These are phyloP conservation scores for Raffaelea albimanens DNA, from an alignment of 2,329 filamentous ascomycete genomes.

Conservation along the genomic window DNA sequence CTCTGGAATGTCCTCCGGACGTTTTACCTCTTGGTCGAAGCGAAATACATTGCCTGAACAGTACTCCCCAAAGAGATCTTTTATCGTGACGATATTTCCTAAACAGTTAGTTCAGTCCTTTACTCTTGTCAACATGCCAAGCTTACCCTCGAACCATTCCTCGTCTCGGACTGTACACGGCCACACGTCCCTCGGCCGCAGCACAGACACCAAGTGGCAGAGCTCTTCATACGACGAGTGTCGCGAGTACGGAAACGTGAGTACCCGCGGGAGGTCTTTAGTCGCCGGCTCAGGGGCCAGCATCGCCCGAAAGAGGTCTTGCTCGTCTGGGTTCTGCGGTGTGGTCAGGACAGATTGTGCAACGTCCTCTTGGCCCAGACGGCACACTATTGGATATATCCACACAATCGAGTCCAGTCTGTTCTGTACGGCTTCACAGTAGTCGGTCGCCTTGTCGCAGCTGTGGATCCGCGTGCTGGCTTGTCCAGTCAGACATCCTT, in stretches of 20 bases:
- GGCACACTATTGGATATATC: conserved; percentile 70
- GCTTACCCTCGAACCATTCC: conserved; percentile 52
- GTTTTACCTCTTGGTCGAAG: conserved; percentile 46
- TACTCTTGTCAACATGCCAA: conserved; percentile 16
- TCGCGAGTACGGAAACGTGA: conserved; percentile 73
- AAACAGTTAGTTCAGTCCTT: not conserved
- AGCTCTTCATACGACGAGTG: conserved; percentile 83
- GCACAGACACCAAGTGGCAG: conserved; percentile 55
- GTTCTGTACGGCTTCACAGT: conserved; percentile 40
- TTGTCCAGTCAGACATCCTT: conserved; percentile 50
- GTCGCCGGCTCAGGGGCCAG: too few relatives aligned
- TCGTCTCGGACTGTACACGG: conserved; percentile 65
- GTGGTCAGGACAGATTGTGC: conserved; percentile 58
- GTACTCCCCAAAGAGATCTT: conserved; percentile 58
- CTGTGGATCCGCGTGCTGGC: conserved; percentile 59
- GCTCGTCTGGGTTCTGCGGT: too few relatives aligned
- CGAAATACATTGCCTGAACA: conserved; percentile 54
- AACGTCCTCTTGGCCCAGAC: conserved; percentile 50
- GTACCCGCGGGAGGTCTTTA: conserved; percentile 18
- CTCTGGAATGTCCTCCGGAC: not conserved
- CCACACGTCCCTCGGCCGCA: conserved; percentile 68
- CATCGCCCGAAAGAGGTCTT: too few relatives aligned
- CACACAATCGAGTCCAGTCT: conserved; percentile 48
- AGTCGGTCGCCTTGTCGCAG: conserved; percentile 61
- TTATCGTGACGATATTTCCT: conserved; percentile 41